Conservation (phyloP, 2,329 filamentous ascomycete species). For the Paramyrothecium sp. region DNA sequence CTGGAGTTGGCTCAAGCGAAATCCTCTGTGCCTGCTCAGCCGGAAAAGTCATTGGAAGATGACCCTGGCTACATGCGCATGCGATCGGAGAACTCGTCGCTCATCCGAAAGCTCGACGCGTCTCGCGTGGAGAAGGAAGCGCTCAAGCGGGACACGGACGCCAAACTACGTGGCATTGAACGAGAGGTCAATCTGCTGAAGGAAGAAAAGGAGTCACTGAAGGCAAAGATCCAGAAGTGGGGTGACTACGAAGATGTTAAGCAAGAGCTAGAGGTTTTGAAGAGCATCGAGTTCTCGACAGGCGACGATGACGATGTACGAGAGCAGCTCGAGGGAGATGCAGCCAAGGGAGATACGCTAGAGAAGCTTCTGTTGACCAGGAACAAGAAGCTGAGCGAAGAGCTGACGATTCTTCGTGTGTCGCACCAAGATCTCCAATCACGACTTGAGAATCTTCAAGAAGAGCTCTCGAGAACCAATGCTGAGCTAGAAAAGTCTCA, state of each 20-base stretch:
- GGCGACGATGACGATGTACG: constrained; percentile 74
- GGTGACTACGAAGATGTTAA: constrained; percentile 95
- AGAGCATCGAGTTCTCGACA: constrained; percentile 95
- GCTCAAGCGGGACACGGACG: constrained; percentile 73
- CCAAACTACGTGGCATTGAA: constrained; percentile 74
- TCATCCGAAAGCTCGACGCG: constrained; percentile 85
- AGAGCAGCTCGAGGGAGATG: constrained; percentile 34
- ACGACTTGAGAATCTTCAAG: constrained; percentile 75
- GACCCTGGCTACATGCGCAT: constrained; percentile 86
- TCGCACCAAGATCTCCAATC: constrained; percentile 90
- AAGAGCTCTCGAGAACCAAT: constrained; percentile 79
- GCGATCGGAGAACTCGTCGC: constrained; percentile 87
- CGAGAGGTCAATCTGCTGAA: constrained; percentile 72
- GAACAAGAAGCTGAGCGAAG: constrained; percentile 95
- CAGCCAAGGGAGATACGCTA: constrained; percentile 68
- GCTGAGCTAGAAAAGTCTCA: constrained; percentile 83
- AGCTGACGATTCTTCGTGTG: constrained; percentile 87
- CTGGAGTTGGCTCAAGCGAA: constrained; percentile 88
- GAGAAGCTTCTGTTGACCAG: constrained; percentile 88
- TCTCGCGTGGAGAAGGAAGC: constrained; percentile 80
- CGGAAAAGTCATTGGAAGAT: constrained; percentile 70
- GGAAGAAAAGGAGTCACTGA: constrained; percentile 78
- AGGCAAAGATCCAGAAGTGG: constrained; percentile 81
- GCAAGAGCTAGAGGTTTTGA: constrained; percentile 92
- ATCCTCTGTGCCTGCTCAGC: constrained; percentile 61